Base-by-base conservation (phyloP, 306 rosid genomes). In the Dalbergia cochinchinensis region DNA sequence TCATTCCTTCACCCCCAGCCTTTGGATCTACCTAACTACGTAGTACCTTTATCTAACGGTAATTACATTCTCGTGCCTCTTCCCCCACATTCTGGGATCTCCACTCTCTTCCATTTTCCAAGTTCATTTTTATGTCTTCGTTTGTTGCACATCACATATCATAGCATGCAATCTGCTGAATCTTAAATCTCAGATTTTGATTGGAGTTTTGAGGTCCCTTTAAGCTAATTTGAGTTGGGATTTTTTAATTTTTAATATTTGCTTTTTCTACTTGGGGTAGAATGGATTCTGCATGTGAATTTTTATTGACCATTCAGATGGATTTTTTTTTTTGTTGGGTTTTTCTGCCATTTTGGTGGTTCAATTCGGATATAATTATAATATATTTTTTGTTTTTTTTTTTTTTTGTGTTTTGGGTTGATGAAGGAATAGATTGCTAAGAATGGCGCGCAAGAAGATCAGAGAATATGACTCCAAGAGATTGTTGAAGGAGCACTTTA, bases 371-470 rank as follows among this genome's bases (percentile, higher is more conserved):
- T 37, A 37, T 37, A 4, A 37, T 37, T 26, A 26, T 26, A 26
- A 26, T 26, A 26, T 26, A 26, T 26, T 26, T 26, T 26, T 26
- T 26, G 31, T 26, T 26, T 26, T 26, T 26, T 1, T 26, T 4
- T 37, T 37, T 5, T 76, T 37, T 39, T 74, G 42, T 37, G 41
- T 76, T 37, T 39, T 74, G 42, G 42, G 68, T 55, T 63, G 59
- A 65, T 76, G 19, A 79, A 37, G 41, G 41, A 67, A 18, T 42
- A 65, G 83, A 53, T 66, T 53, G 37, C 68, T 84, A 50, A 78
- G 78, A 86, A 95, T 95, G 99, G 99, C 99, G 7, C 98, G 97
- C 80, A 95, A 95, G 98, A 95, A 95, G 96, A 95, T 95, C 89
- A 86, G 99, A 89, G 99, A 94, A 88, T 94, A 92, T 74, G 99